Evolutionary conservation across 441 rosid species (phyloP).

Genomic region (Euphorbia schlechtendalii): DNA sequence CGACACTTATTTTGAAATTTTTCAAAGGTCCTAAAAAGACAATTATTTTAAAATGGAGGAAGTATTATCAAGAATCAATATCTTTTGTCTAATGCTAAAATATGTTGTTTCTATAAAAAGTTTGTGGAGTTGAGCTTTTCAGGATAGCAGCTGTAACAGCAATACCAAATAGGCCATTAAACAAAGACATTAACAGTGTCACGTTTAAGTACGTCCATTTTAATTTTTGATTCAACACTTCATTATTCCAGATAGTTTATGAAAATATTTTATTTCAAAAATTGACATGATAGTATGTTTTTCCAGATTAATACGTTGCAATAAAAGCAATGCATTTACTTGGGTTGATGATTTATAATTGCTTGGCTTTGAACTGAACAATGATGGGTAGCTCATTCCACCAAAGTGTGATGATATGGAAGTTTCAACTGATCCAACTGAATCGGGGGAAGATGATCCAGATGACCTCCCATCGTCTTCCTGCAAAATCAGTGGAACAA

Average conservation of each 20-base stretch:
- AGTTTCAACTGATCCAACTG: constrained; percentile 92
- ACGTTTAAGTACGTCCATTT: not conserved
- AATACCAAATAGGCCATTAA: no score
- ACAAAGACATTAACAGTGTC: not conserved
- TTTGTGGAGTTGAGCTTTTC: no score
- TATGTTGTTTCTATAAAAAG: no score
- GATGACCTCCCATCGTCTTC: constrained; percentile 87
- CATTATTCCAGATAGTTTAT: not conserved
- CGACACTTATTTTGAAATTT: no score
- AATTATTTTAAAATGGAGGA: no score
- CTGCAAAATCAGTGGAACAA: constrained; percentile 36
- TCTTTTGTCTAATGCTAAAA: no score
- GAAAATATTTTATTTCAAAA: no score
- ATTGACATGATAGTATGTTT: no score
- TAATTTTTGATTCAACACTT: not conserved
- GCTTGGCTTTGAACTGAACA: constrained; percentile 87
- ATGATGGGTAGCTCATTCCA: constrained; percentile 94
- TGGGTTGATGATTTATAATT: constrained; percentile 40
- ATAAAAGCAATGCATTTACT: not conserved
- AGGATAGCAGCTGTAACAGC: no score
- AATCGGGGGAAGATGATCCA: constrained; percentile 95
- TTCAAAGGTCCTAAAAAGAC: no score
- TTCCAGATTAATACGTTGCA: not conserved
- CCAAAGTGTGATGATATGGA: constrained; percentile 98
- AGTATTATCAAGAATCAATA: no score